phyloP scores from a whole-genome alignment of 176 grass and related monocot genomes.

The Tuctoria greenei region DNA sequence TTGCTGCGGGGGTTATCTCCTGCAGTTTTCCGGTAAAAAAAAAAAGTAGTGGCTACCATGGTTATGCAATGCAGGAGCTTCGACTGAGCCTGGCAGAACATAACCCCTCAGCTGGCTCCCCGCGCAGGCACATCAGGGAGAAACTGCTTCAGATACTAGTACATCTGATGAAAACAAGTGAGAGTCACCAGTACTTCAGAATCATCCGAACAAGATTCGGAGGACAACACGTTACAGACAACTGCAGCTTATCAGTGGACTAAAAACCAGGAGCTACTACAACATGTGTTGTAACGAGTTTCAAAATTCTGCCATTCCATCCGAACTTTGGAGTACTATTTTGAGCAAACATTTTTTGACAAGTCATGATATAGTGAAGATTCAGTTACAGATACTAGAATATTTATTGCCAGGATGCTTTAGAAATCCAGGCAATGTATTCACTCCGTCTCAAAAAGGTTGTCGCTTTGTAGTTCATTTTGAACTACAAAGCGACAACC shows the following conservation, averaged over 20 bases:
- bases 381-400: constrained; percentile 28
- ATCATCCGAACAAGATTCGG: too few species aligned
- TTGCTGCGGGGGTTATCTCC: too few species aligned
- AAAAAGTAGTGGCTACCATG: too few species aligned
- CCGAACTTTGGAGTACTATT: constrained; percentile 18
- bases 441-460: too few species aligned
- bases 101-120: constrained; percentile 43
- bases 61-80: constrained; percentile 57
- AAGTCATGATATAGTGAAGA: neutral
- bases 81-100: constrained; percentile 60
- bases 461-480: too few species aligned
- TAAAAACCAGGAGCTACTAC: neutral
- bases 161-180: too few species aligned
- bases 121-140: constrained; percentile 23
- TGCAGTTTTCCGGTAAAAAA: too few species aligned
- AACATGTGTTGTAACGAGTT: neutral
- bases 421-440: neutral
- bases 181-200: too few species aligned
- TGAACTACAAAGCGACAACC: too few species aligned
- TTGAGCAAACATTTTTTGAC: constrained; percentile 37
- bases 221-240: constrained; percentile 48
- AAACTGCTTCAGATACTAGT: constrained; percentile 28
- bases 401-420: too few species aligned
- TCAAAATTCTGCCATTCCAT: neutral
- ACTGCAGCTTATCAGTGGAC: neutral